A percentile compares a stretch with the other conserved stretches of the same genome.
Evolutionary conservation across 1,139 yeast species (phyloP).

Genomic region (Candida mesenterica): DNA sequence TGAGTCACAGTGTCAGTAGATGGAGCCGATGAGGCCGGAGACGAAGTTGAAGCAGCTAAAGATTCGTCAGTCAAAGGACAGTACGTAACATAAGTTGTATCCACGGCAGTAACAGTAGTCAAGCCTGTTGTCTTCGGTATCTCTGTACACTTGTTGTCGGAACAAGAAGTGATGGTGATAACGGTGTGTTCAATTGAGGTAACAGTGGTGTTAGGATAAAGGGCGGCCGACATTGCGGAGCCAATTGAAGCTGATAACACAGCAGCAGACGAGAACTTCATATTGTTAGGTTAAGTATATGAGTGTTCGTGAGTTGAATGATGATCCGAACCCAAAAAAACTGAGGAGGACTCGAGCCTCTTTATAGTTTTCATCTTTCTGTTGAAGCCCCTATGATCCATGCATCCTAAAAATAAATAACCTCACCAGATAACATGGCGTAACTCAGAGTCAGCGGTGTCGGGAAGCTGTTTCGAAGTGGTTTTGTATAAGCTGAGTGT

Average conservation of each 20-base stretch:
- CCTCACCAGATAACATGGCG: too few relatives aligned
- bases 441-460: too few relatives aligned
- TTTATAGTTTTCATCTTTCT: too few relatives aligned
- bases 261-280: slow-evolving; percentile 28
- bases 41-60: slow-evolving; percentile 11
- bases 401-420: too few relatives aligned
- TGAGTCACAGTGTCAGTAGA: slow-evolving; percentile 13
- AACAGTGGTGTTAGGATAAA: slow-evolving; percentile 21
- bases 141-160: slow-evolving; percentile 20
- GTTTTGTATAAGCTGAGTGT: too few relatives aligned
- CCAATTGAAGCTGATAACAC: slow-evolving; percentile 24
- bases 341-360: too few relatives aligned
- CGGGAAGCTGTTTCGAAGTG: too few relatives aligned
- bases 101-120: slow-evolving; percentile 30
- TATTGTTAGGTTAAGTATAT: slow-evolving; percentile 8
- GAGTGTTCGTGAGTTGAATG: too few relatives aligned
- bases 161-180: slow-evolving; percentile 36
- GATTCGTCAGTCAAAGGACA: slow-evolving; percentile 28
- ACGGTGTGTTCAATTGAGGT: slow-evolving; percentile 26
- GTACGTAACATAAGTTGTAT: slow-evolving; percentile 32
- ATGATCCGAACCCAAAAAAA: too few relatives aligned
- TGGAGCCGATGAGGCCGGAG: slow-evolving; percentile 23
- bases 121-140: slow-evolving; percentile 37
- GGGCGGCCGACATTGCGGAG: slow-evolving; percentile 16
- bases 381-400: too few relatives aligned